Evolutionary conservation across 176 grass and related monocot species (phyloP).

Genomic region (Oryza glaberrima): DNA sequence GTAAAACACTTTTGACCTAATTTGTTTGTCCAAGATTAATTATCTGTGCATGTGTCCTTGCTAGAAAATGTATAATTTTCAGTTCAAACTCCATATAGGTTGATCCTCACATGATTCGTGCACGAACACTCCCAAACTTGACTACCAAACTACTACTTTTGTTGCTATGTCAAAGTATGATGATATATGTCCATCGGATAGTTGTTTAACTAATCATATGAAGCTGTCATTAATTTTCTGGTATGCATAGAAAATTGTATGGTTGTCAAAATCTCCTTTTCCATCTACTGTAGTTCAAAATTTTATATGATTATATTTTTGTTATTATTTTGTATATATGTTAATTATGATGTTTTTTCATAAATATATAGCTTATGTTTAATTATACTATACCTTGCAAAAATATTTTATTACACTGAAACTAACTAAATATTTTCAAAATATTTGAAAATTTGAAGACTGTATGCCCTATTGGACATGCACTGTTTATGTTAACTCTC

Average conservation of each 20-base stretch:
- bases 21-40: neutral
- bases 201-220: constrained; percentile 15
- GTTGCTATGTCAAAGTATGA: neutral
- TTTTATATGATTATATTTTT: neutral
- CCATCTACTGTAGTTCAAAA: neutral
- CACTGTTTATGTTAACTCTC: neutral
- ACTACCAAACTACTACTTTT: neutral
- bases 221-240: neutral
- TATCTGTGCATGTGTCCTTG: neutral
- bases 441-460: neutral
- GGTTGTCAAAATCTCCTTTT: neutral
- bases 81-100: constrained; percentile 8
- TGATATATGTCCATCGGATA: neutral
- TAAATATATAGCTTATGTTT: neutral
- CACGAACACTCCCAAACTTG: neutral
- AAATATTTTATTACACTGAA: too few relatives aligned
- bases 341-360: neutral
- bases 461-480: neutral
- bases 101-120: neutral
- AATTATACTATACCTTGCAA: too few relatives aligned
- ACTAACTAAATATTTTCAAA: neutral
- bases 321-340: neutral
- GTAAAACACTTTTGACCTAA: constrained; percentile 27
- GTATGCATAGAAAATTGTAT: neutral
- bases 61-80: neutral